Conservation (phyloP, 192 early-diverging fungal species). For the Umbelopsis sp. region DNA sequence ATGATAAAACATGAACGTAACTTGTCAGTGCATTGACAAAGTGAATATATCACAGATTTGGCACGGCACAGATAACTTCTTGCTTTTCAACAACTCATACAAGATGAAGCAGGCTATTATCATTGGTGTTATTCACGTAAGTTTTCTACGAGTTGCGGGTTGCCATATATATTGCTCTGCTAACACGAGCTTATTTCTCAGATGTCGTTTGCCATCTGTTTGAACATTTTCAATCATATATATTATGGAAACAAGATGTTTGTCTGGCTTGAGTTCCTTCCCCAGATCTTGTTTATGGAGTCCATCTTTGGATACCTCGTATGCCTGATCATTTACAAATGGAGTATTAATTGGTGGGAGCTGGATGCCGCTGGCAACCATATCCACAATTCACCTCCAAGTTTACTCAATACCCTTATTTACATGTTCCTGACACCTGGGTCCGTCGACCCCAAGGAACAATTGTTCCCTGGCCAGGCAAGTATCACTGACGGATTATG, state of each 20-base stretch:
- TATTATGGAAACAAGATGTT: conserved; percentile 83
- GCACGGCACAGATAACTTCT: conserved; percentile 91
- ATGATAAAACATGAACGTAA: background rate
- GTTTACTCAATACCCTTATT: conserved; percentile 97
- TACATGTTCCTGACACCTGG: conserved; percentile 99
- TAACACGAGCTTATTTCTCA: conserved; percentile 19
- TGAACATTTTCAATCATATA: conserved; percentile 89
- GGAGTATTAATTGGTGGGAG: conserved; percentile 90
- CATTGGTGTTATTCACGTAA: conserved; percentile 89
- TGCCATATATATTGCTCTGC: background rate
- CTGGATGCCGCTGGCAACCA: conserved; percentile 63
- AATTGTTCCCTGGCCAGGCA: conserved; percentile 87
- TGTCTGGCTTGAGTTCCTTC: conserved; percentile 88
- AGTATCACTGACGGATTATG: background rate
- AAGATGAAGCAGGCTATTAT: conserved; percentile 99
- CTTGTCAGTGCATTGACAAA: background rate
- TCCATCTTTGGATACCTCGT: conserved; percentile 96
- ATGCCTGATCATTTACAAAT: conserved; percentile 93
- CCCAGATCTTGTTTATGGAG: conserved; percentile 93
- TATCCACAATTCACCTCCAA: conserved; percentile 80
- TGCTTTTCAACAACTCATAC: conserved; percentile 98
- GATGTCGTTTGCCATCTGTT: conserved; percentile 93
- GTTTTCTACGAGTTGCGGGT: background rate
- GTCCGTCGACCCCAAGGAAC: conserved; percentile 62
- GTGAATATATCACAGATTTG: conserved; percentile 58